Conservation (phyloP, 2,329 filamentous ascomycete genomes). For the Paraphoma chrysanthemicola region DNA sequence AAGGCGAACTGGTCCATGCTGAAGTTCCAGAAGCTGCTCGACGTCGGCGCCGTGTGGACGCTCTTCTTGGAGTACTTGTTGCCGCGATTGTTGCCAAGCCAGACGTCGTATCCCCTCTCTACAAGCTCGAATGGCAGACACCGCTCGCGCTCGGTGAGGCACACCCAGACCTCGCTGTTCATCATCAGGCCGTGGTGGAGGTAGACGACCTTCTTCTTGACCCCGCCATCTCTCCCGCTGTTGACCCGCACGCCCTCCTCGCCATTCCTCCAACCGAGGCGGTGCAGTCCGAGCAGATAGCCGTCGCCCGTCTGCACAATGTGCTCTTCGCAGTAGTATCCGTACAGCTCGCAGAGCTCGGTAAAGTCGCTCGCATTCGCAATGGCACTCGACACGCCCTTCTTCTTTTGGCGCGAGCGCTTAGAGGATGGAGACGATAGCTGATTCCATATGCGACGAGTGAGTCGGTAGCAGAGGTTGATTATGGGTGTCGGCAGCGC, state of each 20-base stretch:
- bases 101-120: slow-evolving; percentile 93
- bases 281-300: slow-evolving; percentile 88
- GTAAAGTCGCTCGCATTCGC: slow-evolving; percentile 90
- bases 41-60: slow-evolving; percentile 75
- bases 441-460: slow-evolving; percentile 81
- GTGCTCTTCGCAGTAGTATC: slow-evolving; percentile 95
- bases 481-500: slow-evolving; percentile 85
- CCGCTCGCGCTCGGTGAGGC: slow-evolving; percentile 82
- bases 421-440: slow-evolving; percentile 75
- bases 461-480: slow-evolving; percentile 80
- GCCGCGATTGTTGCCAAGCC: slow-evolving; percentile 96
- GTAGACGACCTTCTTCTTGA: slow-evolving; percentile 87
- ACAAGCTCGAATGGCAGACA: slow-evolving; percentile 89
- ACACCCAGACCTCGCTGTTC: slow-evolving; percentile 99
- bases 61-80: slow-evolving; percentile 99
- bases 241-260: slow-evolving; percentile 85
- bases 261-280: slow-evolving; percentile 81
- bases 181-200: slow-evolving; percentile 95
- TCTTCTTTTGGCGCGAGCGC: slow-evolving; percentile 71
- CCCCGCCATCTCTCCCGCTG: slow-evolving; percentile 60
- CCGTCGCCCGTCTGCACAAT: slow-evolving; percentile 94
- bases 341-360: slow-evolving; percentile 89
- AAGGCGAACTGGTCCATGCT: slow-evolving; percentile 99
- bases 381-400: slow-evolving; percentile 77
- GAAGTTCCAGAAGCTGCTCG: slow-evolving; percentile 90